Evolutionary conservation across 2,329 filamentous ascomycete species (phyloP).

Genomic region (Neocatenulostroma microsporum): DNA sequence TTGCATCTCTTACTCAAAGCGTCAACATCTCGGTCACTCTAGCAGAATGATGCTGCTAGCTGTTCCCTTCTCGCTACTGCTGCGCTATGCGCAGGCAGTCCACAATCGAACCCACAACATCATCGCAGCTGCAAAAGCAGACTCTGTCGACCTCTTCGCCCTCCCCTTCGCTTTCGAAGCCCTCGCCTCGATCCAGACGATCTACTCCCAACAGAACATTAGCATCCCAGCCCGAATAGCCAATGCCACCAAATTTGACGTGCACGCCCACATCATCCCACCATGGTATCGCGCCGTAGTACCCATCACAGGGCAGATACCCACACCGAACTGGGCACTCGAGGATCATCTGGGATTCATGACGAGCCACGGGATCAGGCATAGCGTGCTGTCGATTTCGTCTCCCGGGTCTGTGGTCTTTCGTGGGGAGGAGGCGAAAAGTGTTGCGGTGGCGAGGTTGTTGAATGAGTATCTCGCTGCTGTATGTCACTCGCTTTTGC

Average conservation of each 20-base stretch:
- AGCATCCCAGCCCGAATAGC: slow-evolving; percentile 11
- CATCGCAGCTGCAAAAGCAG: slow-evolving; percentile 6
- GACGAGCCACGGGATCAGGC: slow-evolving; percentile 18
- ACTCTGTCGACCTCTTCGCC: slow-evolving; percentile 24
- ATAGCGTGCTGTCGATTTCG: slow-evolving; percentile 27
- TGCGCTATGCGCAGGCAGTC: background rate
- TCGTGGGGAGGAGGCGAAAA: slow-evolving; percentile 20
- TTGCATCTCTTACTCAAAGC: too few relatives aligned
- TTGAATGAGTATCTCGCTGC: slow-evolving; percentile 27
- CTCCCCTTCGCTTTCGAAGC: slow-evolving; percentile 28
- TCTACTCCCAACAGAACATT: slow-evolving; percentile 12
- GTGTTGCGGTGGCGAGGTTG: slow-evolving; percentile 28
- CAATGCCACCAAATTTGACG: slow-evolving; percentile 26
- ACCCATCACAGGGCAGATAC: slow-evolving; percentile 26
- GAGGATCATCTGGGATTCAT: slow-evolving; percentile 29
- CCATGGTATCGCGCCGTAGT: slow-evolving; percentile 29
- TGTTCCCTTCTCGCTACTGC: background rate
- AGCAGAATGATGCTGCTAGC: too few relatives aligned
- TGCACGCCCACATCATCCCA: slow-evolving; percentile 30
- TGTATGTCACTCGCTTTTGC: background rate
- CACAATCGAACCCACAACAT: slow-evolving; percentile 6
- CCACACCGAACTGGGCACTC: slow-evolving; percentile 27
- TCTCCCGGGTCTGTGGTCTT: slow-evolving; percentile 32
- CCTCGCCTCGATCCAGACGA: slow-evolving; percentile 22
- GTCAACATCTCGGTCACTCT: too few relatives aligned